A percentile compares a stretch with the other conserved stretches of the same genome.
These are phyloP conservation scores for Aspergillus sp. DNA, from an alignment of 2,329 filamentous ascomycete genomes.

Conservation along the genomic window DNA sequence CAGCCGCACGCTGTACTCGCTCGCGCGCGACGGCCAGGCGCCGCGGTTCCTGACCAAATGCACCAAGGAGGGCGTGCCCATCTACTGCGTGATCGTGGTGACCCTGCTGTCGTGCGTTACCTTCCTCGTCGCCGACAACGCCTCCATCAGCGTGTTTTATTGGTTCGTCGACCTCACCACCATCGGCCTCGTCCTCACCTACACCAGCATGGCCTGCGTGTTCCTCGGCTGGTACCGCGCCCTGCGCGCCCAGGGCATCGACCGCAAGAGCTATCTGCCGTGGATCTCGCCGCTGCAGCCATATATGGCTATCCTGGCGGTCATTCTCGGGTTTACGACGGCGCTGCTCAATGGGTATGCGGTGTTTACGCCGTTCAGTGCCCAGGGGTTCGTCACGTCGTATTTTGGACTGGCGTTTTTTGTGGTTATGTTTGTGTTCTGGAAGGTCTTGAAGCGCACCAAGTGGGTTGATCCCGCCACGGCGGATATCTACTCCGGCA, in stretches of 20 bases:
- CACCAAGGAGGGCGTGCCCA: slow-evolving; percentile 63
- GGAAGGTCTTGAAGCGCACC: slow-evolving; percentile 32
- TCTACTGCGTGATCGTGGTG: slow-evolving; percentile 66
- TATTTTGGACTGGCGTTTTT: slow-evolving; percentile 49
- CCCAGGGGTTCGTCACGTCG: slow-evolving; percentile 51
- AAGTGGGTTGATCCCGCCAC: slow-evolving; percentile 25
- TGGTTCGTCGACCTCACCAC: slow-evolving; percentile 66
- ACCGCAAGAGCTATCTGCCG: slow-evolving; percentile 61
- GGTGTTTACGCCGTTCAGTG: slow-evolving; percentile 39
- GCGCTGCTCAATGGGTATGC: slow-evolving; percentile 67
- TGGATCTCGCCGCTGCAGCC: slow-evolving; percentile 69
- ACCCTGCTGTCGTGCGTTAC: slow-evolving; percentile 66
- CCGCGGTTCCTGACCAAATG: slow-evolving; percentile 58
- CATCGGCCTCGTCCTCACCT: slow-evolving; percentile 39
- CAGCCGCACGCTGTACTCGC: slow-evolving; percentile 51
- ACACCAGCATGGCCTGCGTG: slow-evolving; percentile 64
- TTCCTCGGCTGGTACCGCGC: slow-evolving; percentile 72
- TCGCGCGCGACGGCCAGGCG: slow-evolving; percentile 50
- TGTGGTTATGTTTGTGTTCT: slow-evolving; percentile 40
- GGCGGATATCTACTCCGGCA: slow-evolving; percentile 33
- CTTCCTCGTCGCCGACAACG: slow-evolving; percentile 66
- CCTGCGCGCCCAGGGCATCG: slow-evolving; percentile 65
- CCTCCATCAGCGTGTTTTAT: slow-evolving; percentile 63
- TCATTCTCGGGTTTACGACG: slow-evolving; percentile 52
- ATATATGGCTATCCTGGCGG: slow-evolving; percentile 65